Evolutionary conservation across 1,139 yeast species (phyloP), one percentile per base, ranked within the genome.

Genomic region (Pneumocystis sp.): DNA sequence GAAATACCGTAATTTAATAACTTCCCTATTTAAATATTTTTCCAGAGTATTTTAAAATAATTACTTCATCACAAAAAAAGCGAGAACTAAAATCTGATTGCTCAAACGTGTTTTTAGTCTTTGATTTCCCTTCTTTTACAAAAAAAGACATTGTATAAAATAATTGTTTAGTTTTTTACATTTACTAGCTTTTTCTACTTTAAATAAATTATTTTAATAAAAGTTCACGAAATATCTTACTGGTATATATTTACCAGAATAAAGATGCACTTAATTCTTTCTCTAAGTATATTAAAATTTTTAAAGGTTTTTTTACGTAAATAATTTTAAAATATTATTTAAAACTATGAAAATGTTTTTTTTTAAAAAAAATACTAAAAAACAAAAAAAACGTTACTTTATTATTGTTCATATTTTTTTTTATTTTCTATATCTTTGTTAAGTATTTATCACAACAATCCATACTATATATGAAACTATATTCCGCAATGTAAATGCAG

Each of bases 1-100:
- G 78, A 74, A 61, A 85, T 71, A 1, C 91, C 91, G 71, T 81
- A 83, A 39, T 80, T 74, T 44, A 79, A 80, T 63, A 81, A 71
- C 75, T 80, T 57, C 50, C 39, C 8, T 25, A 25, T 21, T 59
- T 39, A 34, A 62, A 21, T 25, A 10, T 12, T 29, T 29, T 50
- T 50, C 21, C 8, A 40, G 12, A 45, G 0, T 8, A 12, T 25
- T 12, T 7, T 6, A 50, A 50, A 50, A 50, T 2, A 25, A 25
- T 3, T 25, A 50, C 57, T 29, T 50, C 34, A 25, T 50, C n/a
- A 15, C 57, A 50, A 25, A 25, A 15, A 25, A 25, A 50, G 12
- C 29, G 8, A 3, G 21, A 12, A 25, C 8, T 29, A 21, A 21
- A 21, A n/a, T 25, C 12, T 17, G n/a, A 8, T 7, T 10, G 2